Conservation (phyloP, 495 filamentous ascomycete genomes). For the Podospora bellae-mahoneyi region DNA sequence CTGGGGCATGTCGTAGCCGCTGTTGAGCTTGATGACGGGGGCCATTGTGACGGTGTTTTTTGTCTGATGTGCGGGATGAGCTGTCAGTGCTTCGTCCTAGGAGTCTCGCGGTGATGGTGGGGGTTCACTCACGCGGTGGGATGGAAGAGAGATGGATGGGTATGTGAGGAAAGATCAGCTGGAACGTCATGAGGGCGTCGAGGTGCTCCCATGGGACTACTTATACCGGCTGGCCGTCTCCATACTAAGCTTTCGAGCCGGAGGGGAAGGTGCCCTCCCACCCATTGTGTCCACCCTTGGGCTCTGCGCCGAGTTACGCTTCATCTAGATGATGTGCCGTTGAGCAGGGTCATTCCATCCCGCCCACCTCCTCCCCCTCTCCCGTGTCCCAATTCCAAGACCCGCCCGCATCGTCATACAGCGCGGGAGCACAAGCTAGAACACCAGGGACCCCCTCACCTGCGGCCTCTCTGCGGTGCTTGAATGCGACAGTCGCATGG, state of each 20-base stretch:
- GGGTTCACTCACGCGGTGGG: slow-evolving; percentile 10
- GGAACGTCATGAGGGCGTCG: slow-evolving; percentile 10
- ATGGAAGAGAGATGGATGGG: slow-evolving; percentile 5
- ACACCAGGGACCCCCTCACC: slow-evolving; percentile 16
- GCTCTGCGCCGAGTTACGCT: slow-evolving; percentile 25
- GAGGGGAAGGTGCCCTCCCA: slow-evolving; percentile 20
- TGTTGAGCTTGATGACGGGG: slow-evolving; percentile 66
- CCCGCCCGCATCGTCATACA: slow-evolving; percentile 30
- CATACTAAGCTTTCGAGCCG: slow-evolving; percentile 13
- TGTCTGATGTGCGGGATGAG: slow-evolving; percentile 2
- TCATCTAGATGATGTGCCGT: slow-evolving; percentile 31
- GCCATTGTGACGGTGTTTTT: slow-evolving; percentile 30
- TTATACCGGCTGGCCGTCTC: slow-evolving; percentile 27
- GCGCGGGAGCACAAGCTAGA: slow-evolving; percentile 16
- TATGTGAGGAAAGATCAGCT: slow-evolving; percentile 20
- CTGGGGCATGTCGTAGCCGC: slow-evolving; percentile 79
- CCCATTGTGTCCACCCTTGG: not conserved
- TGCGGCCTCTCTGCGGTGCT: slow-evolving; percentile 9
- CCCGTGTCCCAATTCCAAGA: slow-evolving; percentile 19
- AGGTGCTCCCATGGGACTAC: slow-evolving; percentile 22
- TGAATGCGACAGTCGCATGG: slow-evolving; percentile 22
- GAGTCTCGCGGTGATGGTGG: not conserved
- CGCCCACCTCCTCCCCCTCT: slow-evolving; percentile 11
- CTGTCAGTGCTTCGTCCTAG: not conserved
- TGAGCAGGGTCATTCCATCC: slow-evolving; percentile 31